A percentile compares a stretch with the other conserved stretches of the same genome.
phyloP scores from a whole-genome alignment of 345 rosid species.

The Arabis alpina region DNA sequence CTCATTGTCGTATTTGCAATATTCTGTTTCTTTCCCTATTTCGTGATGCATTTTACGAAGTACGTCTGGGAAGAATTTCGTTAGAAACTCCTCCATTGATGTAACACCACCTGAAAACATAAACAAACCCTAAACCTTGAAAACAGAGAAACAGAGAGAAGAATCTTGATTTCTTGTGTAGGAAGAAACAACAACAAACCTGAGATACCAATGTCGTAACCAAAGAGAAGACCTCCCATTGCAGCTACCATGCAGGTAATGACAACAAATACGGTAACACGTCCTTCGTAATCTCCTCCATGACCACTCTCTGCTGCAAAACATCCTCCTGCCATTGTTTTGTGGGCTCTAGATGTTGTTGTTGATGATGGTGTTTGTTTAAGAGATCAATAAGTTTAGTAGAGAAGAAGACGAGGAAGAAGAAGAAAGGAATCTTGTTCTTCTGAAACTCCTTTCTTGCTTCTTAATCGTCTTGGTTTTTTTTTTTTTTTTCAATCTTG shows the following conservation, averaged over 20 bases:
- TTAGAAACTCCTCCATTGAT: slow-evolving; percentile 54
- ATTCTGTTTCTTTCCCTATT: slow-evolving; percentile 37
- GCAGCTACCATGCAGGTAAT: slow-evolving; percentile 44
- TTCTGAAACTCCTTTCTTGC: slow-evolving; percentile 15
- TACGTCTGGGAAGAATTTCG: slow-evolving; percentile 48
- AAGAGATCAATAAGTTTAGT: neutral
- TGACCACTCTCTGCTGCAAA: slow-evolving; percentile 1
- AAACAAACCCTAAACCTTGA: neutral
- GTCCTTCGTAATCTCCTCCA: slow-evolving; percentile 1
- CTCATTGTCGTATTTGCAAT: slow-evolving; percentile 51
- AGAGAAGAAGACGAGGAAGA: neutral
- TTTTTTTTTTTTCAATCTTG: neutral
- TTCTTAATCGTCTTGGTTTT: slow-evolving; percentile 16
- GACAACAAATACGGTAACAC: slow-evolving; percentile 31
- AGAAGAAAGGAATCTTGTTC: slow-evolving; percentile 18
- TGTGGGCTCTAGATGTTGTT: slow-evolving; percentile 12
- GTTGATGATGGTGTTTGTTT: neutral
- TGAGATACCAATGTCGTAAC: slow-evolving; percentile 58
- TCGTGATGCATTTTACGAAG: slow-evolving; percentile 16
- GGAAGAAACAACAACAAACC: slow-evolving; percentile 42
- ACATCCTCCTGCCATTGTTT: slow-evolving; percentile 28
- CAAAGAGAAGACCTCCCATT: slow-evolving; percentile 51
- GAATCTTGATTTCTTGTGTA: neutral
- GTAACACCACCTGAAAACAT: slow-evolving; percentile 51
- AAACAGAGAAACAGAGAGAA: neutral